phyloP scores from a whole-genome alignment of 805 yeast species.

The Teunomyces barrocoloradensis region DNA sequence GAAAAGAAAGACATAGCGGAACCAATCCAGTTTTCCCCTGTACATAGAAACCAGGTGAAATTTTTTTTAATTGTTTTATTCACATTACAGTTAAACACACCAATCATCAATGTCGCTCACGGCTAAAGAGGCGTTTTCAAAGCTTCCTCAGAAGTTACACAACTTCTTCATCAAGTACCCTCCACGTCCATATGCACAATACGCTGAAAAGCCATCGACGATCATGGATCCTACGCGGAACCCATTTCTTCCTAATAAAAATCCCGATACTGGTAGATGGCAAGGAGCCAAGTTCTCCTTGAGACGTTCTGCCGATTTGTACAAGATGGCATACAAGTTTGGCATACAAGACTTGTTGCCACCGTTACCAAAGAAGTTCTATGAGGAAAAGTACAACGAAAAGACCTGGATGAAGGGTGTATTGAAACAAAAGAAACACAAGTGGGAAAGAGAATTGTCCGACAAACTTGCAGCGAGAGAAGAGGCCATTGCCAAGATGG shows the following conservation, averaged over 20 bases:
- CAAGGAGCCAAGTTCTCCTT: constrained; percentile 77
- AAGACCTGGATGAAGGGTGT: constrained; percentile 78
- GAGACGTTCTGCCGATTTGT: constrained; percentile 79
- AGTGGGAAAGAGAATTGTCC: constrained; percentile 68
- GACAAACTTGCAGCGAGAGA: constrained; percentile 58
- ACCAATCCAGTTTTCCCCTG: neutral
- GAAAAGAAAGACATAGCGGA: too few relatives aligned
- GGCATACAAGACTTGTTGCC: constrained; percentile 84
- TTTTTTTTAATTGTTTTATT: neutral
- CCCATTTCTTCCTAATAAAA: constrained; percentile 83
- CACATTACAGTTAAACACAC: neutral
- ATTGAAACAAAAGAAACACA: constrained; percentile 71
- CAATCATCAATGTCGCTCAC: constrained; percentile 22
- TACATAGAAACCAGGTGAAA: constrained; percentile 1
- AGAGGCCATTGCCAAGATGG: constrained; percentile 65
- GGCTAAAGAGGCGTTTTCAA: constrained; percentile 46
- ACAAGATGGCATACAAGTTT: constrained; percentile 74
- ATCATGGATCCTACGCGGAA: constrained; percentile 71
- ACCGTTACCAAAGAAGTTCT: constrained; percentile 65
- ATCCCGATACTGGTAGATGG: constrained; percentile 74
- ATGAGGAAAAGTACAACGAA: constrained; percentile 68
- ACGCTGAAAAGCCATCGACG: constrained; percentile 61
- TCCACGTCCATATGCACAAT: constrained; percentile 72
- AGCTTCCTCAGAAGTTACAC: constrained; percentile 68
- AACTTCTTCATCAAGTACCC: constrained; percentile 80